These are phyloP conservation scores for Pseudogymnoascus sp. DNA, from an alignment of 2,329 filamentous ascomycete species.

Conservation along the genomic window DNA sequence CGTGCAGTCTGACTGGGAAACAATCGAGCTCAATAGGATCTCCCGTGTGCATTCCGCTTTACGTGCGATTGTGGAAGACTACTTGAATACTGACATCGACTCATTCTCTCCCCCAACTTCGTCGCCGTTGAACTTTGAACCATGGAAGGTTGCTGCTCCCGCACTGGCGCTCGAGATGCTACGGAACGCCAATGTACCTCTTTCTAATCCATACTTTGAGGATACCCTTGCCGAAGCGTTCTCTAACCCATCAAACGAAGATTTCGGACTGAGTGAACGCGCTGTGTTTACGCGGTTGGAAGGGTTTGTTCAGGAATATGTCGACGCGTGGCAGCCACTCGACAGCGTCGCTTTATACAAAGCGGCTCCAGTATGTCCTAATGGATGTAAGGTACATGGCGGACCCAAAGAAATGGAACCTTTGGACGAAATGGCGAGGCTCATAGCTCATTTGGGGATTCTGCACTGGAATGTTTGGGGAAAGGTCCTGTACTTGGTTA, in stretches of 20 bases:
- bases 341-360: neutral
- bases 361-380: neutral
- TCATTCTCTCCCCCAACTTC: neutral
- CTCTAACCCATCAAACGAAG: neutral
- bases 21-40: neutral
- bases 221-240: neutral
- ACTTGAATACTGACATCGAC: neutral
- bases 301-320: neutral
- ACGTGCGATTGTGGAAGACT: neutral
- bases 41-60: neutral
- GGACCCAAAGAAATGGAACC: neutral
- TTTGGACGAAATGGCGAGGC: conserved; percentile 62
- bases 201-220: conserved; percentile 19
- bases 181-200: conserved; percentile 19
- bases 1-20: neutral
- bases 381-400: neutral
- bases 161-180: conserved; percentile 11
- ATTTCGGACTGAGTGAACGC: neutral
- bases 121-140: conserved; percentile 13
- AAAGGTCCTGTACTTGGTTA: conserved; percentile 56
- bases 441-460: conserved; percentile 74
- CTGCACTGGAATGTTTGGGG: conserved; percentile 90
- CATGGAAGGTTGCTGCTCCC: conserved; percentile 9
- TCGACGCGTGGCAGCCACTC: conserved; percentile 13
- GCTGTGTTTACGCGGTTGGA: neutral